Evolutionary conservation across 768 basidiomycete genomes (phyloP).

Genomic region (Trametopsis cervina): DNA sequence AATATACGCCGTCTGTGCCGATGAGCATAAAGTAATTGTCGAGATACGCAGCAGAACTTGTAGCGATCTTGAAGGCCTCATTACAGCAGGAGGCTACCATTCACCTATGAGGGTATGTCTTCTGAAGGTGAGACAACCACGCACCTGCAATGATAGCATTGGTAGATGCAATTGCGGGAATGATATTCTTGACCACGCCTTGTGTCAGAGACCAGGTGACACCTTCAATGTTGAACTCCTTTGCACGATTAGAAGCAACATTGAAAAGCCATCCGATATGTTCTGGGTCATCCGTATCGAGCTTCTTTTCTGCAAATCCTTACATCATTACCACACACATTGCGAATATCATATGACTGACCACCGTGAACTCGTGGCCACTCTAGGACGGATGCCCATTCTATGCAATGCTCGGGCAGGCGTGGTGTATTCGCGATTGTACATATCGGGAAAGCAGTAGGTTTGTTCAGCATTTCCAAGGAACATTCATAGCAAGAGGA

Average conservation of each 20-base stretch:
- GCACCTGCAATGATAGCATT: conserved; percentile 96
- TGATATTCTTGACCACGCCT: conserved; percentile 99
- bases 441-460: conserved; percentile 94
- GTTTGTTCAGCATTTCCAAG: conserved; percentile 97
- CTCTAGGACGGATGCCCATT: conserved; percentile 98
- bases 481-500: conserved; percentile 98
- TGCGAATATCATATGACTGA: conserved; percentile 25
- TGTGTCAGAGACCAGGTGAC: conserved; percentile 98
- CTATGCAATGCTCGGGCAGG: conserved; percentile 97
- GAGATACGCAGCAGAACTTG: conserved; percentile 87
- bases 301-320: conserved; percentile 69
- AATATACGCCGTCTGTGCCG: conserved; percentile 94
- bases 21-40: conserved; percentile 99
- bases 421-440: conserved; percentile 99
- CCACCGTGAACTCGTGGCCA: conserved; percentile 95
- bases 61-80: conserved; percentile 98
- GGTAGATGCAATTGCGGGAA: conserved; percentile 97
- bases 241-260: conserved; percentile 72
- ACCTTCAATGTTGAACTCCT: conserved; percentile 95
- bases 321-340: not conserved
- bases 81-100: conserved; percentile 87
- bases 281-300: conserved; percentile 96
- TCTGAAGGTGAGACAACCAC: conserved; percentile 8
- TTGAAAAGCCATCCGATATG: conserved; percentile 93
- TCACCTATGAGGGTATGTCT: not conserved